Percentiles rank a stretch among this genome's conserved stretches.
Conservation (phyloP, 768 basidiomycete species). For the Termitomyces sp. region DNA sequence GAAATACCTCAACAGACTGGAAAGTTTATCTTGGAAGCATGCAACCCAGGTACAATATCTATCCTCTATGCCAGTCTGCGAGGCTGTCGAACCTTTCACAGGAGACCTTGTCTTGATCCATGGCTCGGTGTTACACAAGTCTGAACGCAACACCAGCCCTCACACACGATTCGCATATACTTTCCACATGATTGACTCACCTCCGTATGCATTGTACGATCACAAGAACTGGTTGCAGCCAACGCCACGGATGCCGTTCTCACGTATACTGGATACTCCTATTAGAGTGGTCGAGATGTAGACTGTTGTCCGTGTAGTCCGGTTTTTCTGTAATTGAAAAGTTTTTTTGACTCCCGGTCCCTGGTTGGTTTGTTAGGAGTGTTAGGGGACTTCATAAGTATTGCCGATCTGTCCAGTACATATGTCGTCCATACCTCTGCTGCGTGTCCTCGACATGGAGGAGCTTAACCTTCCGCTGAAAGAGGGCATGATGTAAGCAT, state of each 20-base stretch:
- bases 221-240: constrained; percentile 96
- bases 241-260: constrained; percentile 77
- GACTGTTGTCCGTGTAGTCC: neutral
- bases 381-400: neutral
- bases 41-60: constrained; percentile 56
- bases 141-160: constrained; percentile 75
- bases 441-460: neutral
- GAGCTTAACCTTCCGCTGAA: neutral
- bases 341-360: neutral
- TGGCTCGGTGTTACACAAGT: constrained; percentile 89
- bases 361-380: too few relatives aligned
- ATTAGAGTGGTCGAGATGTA: constrained; percentile 4
- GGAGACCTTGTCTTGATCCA: constrained; percentile 94
- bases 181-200: constrained; percentile 89
- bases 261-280: constrained; percentile 38
- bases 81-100: constrained; percentile 14
- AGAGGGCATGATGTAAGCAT: neutral
- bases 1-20: constrained; percentile 26
- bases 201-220: constrained; percentile 69
- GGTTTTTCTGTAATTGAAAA: neutral
- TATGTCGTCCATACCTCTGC: neutral
- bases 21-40: constrained; percentile 62
- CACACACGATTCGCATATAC: constrained; percentile 91
- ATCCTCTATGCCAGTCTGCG: neutral
- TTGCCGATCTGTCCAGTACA: neutral